Evolutionary conservation across 805 yeast species (phyloP).

Genomic region (Ogataea ramenticola): DNA sequence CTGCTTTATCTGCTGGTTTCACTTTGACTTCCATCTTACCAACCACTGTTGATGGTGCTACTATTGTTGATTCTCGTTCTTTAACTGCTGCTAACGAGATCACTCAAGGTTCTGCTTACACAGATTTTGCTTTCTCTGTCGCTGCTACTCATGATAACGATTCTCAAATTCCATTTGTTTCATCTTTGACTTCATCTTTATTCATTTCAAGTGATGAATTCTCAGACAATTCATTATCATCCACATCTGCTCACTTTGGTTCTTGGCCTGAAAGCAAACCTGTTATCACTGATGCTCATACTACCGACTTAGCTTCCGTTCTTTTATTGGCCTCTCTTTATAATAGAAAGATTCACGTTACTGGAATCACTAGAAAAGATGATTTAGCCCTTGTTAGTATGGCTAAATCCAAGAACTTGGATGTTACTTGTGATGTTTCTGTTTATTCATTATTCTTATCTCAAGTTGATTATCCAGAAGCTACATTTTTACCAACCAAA

Average conservation of each 20-base stretch:
- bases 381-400: conserved; percentile 79
- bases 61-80: conserved; percentile 58
- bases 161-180: conserved; percentile 50
- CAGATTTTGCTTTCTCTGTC: conserved; percentile 77
- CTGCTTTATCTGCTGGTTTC: conserved; percentile 80
- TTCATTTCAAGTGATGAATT: conserved; percentile 76
- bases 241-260: conserved; percentile 71
- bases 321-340: conserved; percentile 83
- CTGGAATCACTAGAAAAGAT: conserved; percentile 73
- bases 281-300: conserved; percentile 84
- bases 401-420: conserved; percentile 75
- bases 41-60: conserved; percentile 52
- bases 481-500: conserved; percentile 67
- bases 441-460: conserved; percentile 73
- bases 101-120: conserved; percentile 53
- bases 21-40: conserved; percentile 80
- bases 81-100: conserved; percentile 56
- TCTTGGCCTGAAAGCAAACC: conserved; percentile 83
- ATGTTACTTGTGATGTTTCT: conserved; percentile 86
- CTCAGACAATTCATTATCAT: conserved; percentile 61
- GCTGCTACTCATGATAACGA: conserved; percentile 76
- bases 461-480: conserved; percentile 64
- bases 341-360: conserved; percentile 78
- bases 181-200: conserved; percentile 66
- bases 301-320: conserved; percentile 89